phyloP scores from a whole-genome alignment of 106 monocot genomes.

The Allium sativum region DNA sequence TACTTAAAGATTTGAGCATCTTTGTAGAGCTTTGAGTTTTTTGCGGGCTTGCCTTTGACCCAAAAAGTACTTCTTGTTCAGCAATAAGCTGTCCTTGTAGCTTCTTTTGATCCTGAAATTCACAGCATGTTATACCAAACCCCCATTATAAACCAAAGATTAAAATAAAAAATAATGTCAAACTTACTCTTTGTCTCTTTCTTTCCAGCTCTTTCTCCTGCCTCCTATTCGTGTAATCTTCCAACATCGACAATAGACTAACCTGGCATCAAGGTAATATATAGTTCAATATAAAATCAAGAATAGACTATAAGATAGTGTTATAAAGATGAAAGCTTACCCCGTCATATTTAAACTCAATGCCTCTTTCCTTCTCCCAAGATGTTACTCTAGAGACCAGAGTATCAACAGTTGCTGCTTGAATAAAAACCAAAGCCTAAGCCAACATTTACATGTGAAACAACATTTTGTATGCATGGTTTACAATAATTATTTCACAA shows the following conservation, averaged over 20 bases:
- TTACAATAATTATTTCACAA: no score
- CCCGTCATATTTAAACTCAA: slow-evolving; percentile 64
- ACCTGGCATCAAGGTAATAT: slow-evolving; percentile 22
- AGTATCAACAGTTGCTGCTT: slow-evolving; percentile 53
- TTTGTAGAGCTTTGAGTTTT: slow-evolving; percentile 17
- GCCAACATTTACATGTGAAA: no score
- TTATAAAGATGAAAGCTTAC: slow-evolving; percentile 24
- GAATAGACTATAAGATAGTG: neutral
- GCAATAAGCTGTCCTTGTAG: slow-evolving; percentile 42
- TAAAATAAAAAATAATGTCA: neutral
- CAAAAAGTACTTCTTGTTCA: slow-evolving; percentile 12
- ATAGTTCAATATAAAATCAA: neutral
- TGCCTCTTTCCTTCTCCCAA: slow-evolving; percentile 77
- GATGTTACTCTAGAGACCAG: slow-evolving; percentile 39
- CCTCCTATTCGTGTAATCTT: slow-evolving; percentile 49
- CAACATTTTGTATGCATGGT: no score
- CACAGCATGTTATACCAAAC: slow-evolving; percentile 1
- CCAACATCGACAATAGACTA: slow-evolving; percentile 57
- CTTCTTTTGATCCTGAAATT: slow-evolving; percentile 47
- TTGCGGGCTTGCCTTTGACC: slow-evolving; percentile 21
- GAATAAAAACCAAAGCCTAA: neutral
- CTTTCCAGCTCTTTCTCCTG: slow-evolving; percentile 77
- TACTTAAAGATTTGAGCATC: slow-evolving; percentile 10
- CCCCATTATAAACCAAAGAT: neutral
- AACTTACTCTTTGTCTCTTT: slow-evolving; percentile 45